phyloP scores from a whole-genome alignment of 2,329 filamentous ascomycete species.

The Rhynchosporium graminicola region DNA sequence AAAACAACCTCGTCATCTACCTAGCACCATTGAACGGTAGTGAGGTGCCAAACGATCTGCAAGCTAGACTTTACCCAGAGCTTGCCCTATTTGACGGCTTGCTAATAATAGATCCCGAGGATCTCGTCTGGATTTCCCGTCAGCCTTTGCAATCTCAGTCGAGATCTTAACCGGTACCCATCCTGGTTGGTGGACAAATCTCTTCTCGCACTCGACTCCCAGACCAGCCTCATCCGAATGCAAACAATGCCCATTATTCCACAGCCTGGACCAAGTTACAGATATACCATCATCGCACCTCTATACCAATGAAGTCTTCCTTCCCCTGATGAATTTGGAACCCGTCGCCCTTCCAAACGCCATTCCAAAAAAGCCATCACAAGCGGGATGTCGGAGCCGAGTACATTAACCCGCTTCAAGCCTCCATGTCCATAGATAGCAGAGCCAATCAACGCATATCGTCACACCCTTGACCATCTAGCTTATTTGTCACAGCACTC shows the following conservation, averaged over 20 bases:
- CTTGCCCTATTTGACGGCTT: no score
- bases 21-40: background rate
- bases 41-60: background rate
- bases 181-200: slow-evolving; percentile 11
- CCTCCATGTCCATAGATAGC: slow-evolving; percentile 1
- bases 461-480: background rate
- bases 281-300: background rate
- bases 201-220: background rate
- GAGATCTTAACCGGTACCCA: background rate
- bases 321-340: background rate
- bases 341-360: background rate
- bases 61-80: background rate
- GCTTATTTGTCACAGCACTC: background rate
- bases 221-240: background rate
- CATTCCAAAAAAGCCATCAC: background rate
- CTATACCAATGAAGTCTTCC: background rate
- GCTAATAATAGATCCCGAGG: background rate
- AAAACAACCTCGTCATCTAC: background rate
- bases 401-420: background rate
- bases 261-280: background rate
- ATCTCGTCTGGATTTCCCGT: background rate
- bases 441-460: background rate
- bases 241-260: background rate
- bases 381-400: slow-evolving; percentile 2
- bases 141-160: background rate